These are phyloP conservation scores for Drechslera avenae DNA, from an alignment of 2,329 filamentous ascomycete species.

Conservation along the genomic window DNA sequence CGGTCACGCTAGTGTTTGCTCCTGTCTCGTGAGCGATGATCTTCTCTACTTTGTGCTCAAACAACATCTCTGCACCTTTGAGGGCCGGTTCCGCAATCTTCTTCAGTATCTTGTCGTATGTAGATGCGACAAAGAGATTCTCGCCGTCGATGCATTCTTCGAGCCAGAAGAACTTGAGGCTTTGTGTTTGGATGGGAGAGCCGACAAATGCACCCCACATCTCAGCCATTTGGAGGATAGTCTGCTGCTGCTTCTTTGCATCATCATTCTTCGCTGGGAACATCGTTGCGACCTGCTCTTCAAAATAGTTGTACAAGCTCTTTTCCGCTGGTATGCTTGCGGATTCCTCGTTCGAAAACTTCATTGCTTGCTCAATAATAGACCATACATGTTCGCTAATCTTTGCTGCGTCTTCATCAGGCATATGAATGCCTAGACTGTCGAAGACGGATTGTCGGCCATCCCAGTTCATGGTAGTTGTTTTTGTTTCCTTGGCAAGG, in stretches of 20 bases:
- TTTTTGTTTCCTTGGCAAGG: slow-evolving; percentile 66
- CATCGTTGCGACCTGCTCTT: slow-evolving; percentile 53
- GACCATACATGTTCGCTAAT: slow-evolving; percentile 65
- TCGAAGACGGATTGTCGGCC: slow-evolving; percentile 62
- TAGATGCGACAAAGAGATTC: slow-evolving; percentile 67
- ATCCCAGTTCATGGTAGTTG: slow-evolving; percentile 59
- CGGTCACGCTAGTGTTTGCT: slow-evolving; percentile 30
- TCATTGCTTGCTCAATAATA: slow-evolving; percentile 70
- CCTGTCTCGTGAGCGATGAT: slow-evolving; percentile 36
- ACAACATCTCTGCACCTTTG: slow-evolving; percentile 60
- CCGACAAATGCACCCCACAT: slow-evolving; percentile 76
- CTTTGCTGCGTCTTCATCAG: slow-evolving; percentile 44
- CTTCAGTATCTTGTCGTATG: slow-evolving; percentile 64
- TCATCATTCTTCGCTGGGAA: slow-evolving; percentile 45
- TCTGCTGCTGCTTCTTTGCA: slow-evolving; percentile 56
- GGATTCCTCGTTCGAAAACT: slow-evolving; percentile 64
- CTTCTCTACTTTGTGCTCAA: slow-evolving; percentile 55
- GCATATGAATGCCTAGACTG: slow-evolving; percentile 60
- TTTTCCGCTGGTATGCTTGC: slow-evolving; percentile 57
- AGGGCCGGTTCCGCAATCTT: slow-evolving; percentile 63
- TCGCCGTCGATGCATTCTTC: slow-evolving; percentile 78
- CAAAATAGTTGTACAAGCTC: slow-evolving; percentile 64
- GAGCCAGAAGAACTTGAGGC: slow-evolving; percentile 76
- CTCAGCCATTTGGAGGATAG: slow-evolving; percentile 60
- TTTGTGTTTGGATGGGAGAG: slow-evolving; percentile 66